Base-by-base conservation (phyloP, 176 grass and related monocot genomes). In the Metroxylon sagu region DNA sequence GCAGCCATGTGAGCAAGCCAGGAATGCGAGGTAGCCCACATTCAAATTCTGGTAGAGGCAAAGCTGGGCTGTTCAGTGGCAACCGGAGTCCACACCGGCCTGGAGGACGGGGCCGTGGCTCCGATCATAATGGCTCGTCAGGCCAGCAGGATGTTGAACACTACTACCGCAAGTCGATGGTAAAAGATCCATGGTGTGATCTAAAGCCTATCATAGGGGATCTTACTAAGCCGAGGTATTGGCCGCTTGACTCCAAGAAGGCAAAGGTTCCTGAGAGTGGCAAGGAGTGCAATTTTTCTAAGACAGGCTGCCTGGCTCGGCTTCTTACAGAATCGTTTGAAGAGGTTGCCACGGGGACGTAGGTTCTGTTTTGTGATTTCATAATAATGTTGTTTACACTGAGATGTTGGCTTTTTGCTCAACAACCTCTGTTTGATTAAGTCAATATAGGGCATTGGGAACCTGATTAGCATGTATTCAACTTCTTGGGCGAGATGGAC, bases 101-200 rank as follows among this genome's bases (percentile, higher is more conserved):
- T 29, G 57, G 57, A 60, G n/a, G 27, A n/a, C 25, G 55, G 53
- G 74, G 74, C 25, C 68, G 65, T 52, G 65, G 74, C 51, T 16
- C 17, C 54, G 25, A 57, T 15, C 52, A 69, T 26, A 50, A 70
- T 39, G 54, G 30, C 49, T 65, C 0, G 15, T 76, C 26, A 48
- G 26, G 49, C 18, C 54, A 52, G 7, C 19, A 26, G 5, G 18
- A 60, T n/a, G 16, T 26, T 3, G 58, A 35, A 16, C 58, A 49
- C 68, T 69, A 62, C 27, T 70, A 70, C 65, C 19, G 28, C 16
- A 62, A 70, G 64, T 54, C 50, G 16, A 77, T 77, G 74, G 74
- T 77, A 48, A 57, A 69, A 25, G 74, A 77, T 57, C 74, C 74
- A 16, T 77, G 74, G 74, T 61, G 30, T 16, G 64, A 62, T 15